Evolutionary conservation across 1,139 yeast species (phyloP), one percentile per base, ranked within the genome.

Genomic region (Geotrichum australiense): DNA sequence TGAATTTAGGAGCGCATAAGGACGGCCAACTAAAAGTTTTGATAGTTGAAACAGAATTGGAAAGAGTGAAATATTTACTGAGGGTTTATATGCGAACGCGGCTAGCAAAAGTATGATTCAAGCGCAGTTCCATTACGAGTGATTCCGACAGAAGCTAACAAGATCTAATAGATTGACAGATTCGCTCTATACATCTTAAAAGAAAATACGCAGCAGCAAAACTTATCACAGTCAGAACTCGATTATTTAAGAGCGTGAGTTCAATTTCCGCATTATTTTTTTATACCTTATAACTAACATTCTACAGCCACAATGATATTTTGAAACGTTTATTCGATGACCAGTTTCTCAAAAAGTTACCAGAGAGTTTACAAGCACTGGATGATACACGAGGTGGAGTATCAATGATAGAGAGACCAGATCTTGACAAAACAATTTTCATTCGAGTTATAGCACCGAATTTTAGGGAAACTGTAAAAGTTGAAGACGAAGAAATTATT

Each of bases 21-120:
- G 91, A 83, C 53, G 80, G 81, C 59, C 89, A 87, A 58, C 65
- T 91, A 45, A 81, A 82, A 47, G 66, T 89, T 33, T 76, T 91
- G 69, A 74, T 93, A 16, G 79, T 89, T 49, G 98, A 91, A 58
- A 82, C 94, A 3, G 98, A 91, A 54, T 71, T 91, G 22, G 98
- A 91, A 55, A 66, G 98, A 46, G 73, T 86, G 37, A 86, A 81
- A 54, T 91, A 80, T 57, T 64, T 91, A 32, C 69, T 87, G 15
- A 67, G 97, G 42, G 73, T 87, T 20, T 91, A 86, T 58, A 68
- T 89, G 27, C 71, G 98, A 46, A 73, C 91, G 3, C 68, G 99
- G 45, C 64, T 91, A 44, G 51, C 63, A 11, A 43, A 43, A 40
- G 47, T 43, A 19, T 18, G 46, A 20, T 11, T 18, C n/a, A n/a